Evolutionary conservation across 2,329 filamentous ascomycete species (phyloP), one percentile per base, ranked within the genome.

Genomic region (Cladosporium sp.): DNA sequence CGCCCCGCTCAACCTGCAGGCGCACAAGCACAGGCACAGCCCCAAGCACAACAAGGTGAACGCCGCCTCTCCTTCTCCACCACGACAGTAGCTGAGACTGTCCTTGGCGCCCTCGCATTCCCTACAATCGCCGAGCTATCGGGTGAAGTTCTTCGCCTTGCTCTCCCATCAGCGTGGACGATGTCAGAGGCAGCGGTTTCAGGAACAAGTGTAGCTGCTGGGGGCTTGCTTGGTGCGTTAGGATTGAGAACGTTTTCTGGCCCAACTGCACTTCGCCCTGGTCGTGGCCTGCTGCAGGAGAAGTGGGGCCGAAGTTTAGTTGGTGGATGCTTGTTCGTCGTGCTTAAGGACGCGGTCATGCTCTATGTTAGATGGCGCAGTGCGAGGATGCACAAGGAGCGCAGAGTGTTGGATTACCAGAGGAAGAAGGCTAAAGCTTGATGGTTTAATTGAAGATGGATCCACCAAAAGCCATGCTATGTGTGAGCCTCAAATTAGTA

Each of bases 271-370:
- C 29, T 55, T n/a, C 52, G 29, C 18, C 21, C 52, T 33, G 11
- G 52, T 21, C 56, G 61, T 29, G 67, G 71, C 11, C 81, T 98
- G 29, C 77, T 99, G 35, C 91, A 95, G 74, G 87, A 91, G 71
- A 88, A 89, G 66, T 98, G 95, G 92, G 95, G 93, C 0, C 85
- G 95, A 65, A 97, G 91, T 73, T 82, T 99, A 2, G 85, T 95
- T 1, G 95, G 95, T 1, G 95, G 95, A 0, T 95, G 92, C 75
- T 79, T 96, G 23, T 97, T 94, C 72, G 89, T 98, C 18, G 88
- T 97, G 11, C 78, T 97, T 62, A 95, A 94, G 77, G 88, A 89
- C 75, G 85, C 84, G 7, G 72, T 89, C 37, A 79, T 87, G 71
- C 77, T 89, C 1, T 89, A 89, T 72, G 87, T 83, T 33, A 63